Conservation (phyloP, 2,329 filamentous ascomycete genomes). For the Paramyrothecium roridum region DNA sequence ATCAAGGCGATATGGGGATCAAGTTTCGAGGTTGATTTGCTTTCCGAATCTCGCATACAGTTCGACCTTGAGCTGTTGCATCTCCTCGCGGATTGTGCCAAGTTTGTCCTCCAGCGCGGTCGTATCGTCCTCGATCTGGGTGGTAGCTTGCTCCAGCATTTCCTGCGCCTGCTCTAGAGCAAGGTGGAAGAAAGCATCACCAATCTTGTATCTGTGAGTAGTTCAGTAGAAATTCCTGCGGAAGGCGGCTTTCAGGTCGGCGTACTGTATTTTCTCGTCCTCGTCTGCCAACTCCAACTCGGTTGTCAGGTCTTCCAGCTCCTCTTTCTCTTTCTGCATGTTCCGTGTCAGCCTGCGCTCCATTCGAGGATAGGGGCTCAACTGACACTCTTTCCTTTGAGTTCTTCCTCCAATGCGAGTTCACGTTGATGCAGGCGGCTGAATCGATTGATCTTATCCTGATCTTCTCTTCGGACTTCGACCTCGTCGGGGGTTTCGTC, state of each 20-base stretch:
- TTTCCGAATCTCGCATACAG: slow-evolving; percentile 93
- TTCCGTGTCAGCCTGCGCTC: slow-evolving; percentile 15
- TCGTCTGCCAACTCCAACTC: slow-evolving; percentile 95
- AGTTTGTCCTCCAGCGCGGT: slow-evolving; percentile 74
- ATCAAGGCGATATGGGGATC: slow-evolving; percentile 20
- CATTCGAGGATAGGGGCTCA: no score
- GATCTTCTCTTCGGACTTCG: slow-evolving; percentile 92
- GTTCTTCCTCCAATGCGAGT: slow-evolving; percentile 71
- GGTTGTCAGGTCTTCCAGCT: slow-evolving; percentile 85
- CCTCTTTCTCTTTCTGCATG: slow-evolving; percentile 92
- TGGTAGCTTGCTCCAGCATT: slow-evolving; percentile 69
- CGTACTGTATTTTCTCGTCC: slow-evolving; percentile 87
- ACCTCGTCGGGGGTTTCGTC: slow-evolving; percentile 86
- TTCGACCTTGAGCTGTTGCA: slow-evolving; percentile 85
- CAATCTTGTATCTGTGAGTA: slow-evolving; percentile 79
- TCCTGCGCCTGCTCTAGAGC: slow-evolving; percentile 82
- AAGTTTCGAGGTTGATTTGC: slow-evolving; percentile 95
- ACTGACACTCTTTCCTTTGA: slow-evolving; percentile 74
- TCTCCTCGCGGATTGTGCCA: slow-evolving; percentile 73
- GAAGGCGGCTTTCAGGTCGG: slow-evolving; percentile 10
- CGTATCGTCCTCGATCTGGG: slow-evolving; percentile 75
- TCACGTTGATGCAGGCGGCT: slow-evolving; percentile 90
- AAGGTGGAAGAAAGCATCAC: slow-evolving; percentile 90
- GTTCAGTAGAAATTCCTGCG: slow-evolving; percentile 9
- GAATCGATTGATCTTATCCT: slow-evolving; percentile 98